Conservation (phyloP, 306 rosid species). For the Cercis canadensis region DNA sequence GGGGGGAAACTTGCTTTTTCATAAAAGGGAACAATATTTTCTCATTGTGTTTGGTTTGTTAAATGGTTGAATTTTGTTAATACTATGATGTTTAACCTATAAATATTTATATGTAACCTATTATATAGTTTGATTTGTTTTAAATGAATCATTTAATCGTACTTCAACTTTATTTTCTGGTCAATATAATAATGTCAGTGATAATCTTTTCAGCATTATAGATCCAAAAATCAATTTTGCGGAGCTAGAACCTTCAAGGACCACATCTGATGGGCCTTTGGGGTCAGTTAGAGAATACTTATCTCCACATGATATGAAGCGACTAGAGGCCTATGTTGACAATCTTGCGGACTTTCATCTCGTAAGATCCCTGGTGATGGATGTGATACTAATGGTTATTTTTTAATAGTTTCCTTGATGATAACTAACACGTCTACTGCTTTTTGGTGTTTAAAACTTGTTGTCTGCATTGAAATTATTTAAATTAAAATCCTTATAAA, state of each 20-base stretch:
- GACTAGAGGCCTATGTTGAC: conserved; percentile 85
- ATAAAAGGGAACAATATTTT: background rate
- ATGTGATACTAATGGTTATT: conserved; percentile 1
- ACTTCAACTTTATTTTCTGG: background rate
- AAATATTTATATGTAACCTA: too few species aligned
- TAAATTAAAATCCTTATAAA: too few species aligned
- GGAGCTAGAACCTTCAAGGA: conserved; percentile 50
- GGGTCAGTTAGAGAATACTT: conserved; percentile 61
- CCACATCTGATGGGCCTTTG: conserved; percentile 49
- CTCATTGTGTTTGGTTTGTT: background rate
- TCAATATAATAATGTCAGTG: conserved; percentile 34
- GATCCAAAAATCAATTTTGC: conserved; percentile 84
- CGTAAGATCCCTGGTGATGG: conserved; percentile 62
- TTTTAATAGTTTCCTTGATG: conserved; percentile 14
- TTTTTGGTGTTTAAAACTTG: conserved; percentile 18
- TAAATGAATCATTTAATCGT: too few species aligned
- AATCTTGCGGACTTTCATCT: conserved; percentile 79
- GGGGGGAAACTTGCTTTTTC: too few species aligned
- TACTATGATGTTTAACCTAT: too few species aligned
- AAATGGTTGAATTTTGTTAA: too few species aligned
- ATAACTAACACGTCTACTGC: background rate
- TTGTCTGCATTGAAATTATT: background rate
- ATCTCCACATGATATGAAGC: conserved; percentile 90
- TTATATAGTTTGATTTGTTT: too few species aligned
- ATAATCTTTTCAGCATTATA: conserved; percentile 66